Evolutionary conservation across 2,329 filamentous ascomycete genomes (phyloP), one percentile per base, ranked within the genome.

Genomic region (Fusarium musae): DNA sequence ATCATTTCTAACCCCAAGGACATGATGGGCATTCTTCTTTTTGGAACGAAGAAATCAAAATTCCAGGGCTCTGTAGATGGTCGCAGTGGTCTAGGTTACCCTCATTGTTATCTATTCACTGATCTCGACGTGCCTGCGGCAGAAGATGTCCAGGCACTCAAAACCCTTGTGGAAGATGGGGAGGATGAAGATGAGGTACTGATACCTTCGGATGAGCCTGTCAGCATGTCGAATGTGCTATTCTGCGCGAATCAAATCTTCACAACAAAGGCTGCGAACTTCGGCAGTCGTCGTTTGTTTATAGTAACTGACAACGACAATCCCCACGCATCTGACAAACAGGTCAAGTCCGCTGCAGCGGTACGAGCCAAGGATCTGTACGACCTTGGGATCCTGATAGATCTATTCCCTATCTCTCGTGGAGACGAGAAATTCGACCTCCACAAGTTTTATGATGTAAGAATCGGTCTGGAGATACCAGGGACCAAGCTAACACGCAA

Each of bases 171-270:
- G 2, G 93, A 97, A 69, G 92, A 95, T 39, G 93, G 92, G 37
- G 92, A 94, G 49, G 91, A 93, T 65, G 88, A 90, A 1, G 86
- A 90, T 6, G 87, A 91, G 13, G 83, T 98, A 8, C 83, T 98
- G 40, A 87, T 87, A 10, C 91, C 95, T 3, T 89, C 93, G 0
- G 84, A 88, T 7, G 90, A 95, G 62, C 85, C 87, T 3, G 91
- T 93, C 1, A 91, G 91, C 39, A 97, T 99, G 92, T 90, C 93
- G 15, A 97, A 95, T 77, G 88, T 99, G 5, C 87, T 99, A 3
- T 98, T 98, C 80, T 97, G 95, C 77, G 96, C 95, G 42, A 98
- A 98, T 75, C 95, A 98, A 79, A 93, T 98, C 58, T 98, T 99
- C 80, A 97, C 95, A 2, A 97, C 94, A 6, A 97, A 93, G 80